These are phyloP conservation scores for Nitzschia sp. DNA, from an alignment of 108 stramenopile species.

Conservation along the genomic window DNA sequence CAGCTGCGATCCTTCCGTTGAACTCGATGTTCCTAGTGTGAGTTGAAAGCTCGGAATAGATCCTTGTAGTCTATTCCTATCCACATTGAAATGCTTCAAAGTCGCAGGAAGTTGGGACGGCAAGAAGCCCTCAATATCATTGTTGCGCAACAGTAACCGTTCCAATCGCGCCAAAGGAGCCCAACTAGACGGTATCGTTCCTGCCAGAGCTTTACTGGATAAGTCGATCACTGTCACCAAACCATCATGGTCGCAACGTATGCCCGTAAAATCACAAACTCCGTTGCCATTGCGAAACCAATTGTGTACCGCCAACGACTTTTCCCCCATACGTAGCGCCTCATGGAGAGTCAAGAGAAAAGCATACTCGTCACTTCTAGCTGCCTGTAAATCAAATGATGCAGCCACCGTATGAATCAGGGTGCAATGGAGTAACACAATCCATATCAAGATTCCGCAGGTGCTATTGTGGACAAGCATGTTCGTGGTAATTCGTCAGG, in stretches of 20 bases:
- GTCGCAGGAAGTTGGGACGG: conserved; percentile 2
- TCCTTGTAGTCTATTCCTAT: conserved; percentile 6
- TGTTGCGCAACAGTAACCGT: not conserved
- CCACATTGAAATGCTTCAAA: conserved; percentile 3
- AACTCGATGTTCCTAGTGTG: not conserved
- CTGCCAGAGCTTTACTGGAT: not conserved
- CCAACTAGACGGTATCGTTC: not conserved
- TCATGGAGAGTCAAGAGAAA: not conserved
- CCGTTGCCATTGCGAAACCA: conserved; percentile 6
- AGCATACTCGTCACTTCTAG: not conserved
- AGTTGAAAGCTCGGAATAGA: conserved; percentile 6
- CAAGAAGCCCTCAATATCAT: conserved; percentile 4
- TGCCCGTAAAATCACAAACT: conserved; percentile 2
- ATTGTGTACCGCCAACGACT: not conserved
- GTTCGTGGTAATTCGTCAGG: too few species aligned
- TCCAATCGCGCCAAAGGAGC: conserved; percentile 1
- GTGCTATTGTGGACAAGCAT: too few species aligned
- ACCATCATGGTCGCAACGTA: not conserved
- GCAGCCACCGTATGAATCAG: too few species aligned
- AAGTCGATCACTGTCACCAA: conserved; percentile 5
- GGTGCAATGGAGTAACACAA: too few species aligned
- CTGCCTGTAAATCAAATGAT: not conserved
- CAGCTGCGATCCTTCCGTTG: not conserved
- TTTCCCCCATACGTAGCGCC: not conserved
- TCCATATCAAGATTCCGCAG: too few species aligned